Evolutionary conservation across 768 basidiomycete genomes (phyloP), one percentile per base, ranked within the genome.

Genomic region (Melanogaster broomeanus): DNA sequence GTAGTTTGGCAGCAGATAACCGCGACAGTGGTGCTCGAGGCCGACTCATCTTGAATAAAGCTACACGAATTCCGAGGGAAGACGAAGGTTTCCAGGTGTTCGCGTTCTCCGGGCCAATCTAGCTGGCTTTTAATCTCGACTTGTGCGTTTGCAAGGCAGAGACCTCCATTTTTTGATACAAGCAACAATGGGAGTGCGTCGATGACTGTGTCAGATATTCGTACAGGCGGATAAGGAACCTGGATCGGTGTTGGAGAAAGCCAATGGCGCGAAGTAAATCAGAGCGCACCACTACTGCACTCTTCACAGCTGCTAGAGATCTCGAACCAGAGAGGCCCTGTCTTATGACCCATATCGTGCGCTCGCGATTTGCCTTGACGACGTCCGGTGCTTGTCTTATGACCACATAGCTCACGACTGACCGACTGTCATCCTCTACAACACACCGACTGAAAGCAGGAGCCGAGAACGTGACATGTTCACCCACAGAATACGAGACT

Each of bases 401-500:
- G 22, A 77, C 77, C 1, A 78, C 77, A 60, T 84, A 90, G 11
- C 81, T 88, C 18, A 76, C 69, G 56, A 77, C 79, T 27, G 62
- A 66, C 58, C 43, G 70, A 54, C 50, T 52, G 16, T 63, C 67
- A 34, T 72, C 63, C 49, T 74, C 62, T 45, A 62, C 45, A 50
- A 67, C 61, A 49, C 63, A 64, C 25, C 70, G 57, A 34, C 80
- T 80, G 21, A 84, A 67, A 5, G 87, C 76, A 19, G 87, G 77
- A 58, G 79, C 82, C 9, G 81, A 67, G 65, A 88, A 90, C 2
- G 68, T 65, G 8, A 81, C 80, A 2, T 81, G 79, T n/a, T 86
- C 82, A 3, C 85, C 84, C 3, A 88, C 76, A 1, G 87, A 85
- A 67, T 87, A 81, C 1, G 88, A 89, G 11, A 80, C 74, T 2